Percentiles rank a stretch among this genome's conserved stretches.
Evolutionary conservation across 192 early-diverging fungal genomes (phyloP).

Genomic region (Chytriomyces sp.): DNA sequence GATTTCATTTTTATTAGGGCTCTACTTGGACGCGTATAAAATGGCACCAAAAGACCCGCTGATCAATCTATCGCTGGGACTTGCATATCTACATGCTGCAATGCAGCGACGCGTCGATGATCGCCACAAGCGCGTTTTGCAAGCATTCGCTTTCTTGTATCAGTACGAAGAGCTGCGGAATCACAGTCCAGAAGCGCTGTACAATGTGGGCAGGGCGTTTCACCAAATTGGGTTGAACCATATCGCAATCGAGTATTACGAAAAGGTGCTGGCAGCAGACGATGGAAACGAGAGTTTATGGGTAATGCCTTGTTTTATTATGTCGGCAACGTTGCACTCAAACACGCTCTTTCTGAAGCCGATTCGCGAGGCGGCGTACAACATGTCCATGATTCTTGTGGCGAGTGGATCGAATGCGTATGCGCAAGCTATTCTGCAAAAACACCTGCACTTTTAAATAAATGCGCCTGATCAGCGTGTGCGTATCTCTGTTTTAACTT

Average conservation of each 20-base stretch:
- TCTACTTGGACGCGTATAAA: conserved; percentile 62
- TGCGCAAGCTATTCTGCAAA: conserved; percentile 71
- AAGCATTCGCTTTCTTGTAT: conserved; percentile 69
- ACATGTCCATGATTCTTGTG: conserved; percentile 81
- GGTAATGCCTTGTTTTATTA: conserved; percentile 1
- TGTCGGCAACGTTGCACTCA: neutral
- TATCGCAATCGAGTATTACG: conserved; percentile 87
- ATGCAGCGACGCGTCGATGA: conserved; percentile 74
- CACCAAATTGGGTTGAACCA: conserved; percentile 83
- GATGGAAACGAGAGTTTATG: conserved; percentile 16
- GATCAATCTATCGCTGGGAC: conserved; percentile 64
- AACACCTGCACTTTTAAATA: conserved; percentile 76
- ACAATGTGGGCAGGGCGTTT: conserved; percentile 88
- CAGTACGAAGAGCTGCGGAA: conserved; percentile 62
- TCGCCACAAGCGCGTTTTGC: conserved; percentile 69
- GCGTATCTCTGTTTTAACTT: too few relatives aligned
- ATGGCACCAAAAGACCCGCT: conserved; percentile 70
- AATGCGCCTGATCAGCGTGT: too few relatives aligned
- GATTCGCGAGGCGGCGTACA: conserved; percentile 87
- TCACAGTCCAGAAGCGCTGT: conserved; percentile 68
- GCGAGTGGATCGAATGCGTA: conserved; percentile 72
- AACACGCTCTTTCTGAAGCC: conserved; percentile 41
- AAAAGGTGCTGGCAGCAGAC: conserved; percentile 61
- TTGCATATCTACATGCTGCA: conserved; percentile 66
- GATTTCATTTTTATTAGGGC: conserved; percentile 25